phyloP scores from a whole-genome alignment of 2,329 filamentous ascomycete genomes.

The Colletotrichum tropicale region DNA sequence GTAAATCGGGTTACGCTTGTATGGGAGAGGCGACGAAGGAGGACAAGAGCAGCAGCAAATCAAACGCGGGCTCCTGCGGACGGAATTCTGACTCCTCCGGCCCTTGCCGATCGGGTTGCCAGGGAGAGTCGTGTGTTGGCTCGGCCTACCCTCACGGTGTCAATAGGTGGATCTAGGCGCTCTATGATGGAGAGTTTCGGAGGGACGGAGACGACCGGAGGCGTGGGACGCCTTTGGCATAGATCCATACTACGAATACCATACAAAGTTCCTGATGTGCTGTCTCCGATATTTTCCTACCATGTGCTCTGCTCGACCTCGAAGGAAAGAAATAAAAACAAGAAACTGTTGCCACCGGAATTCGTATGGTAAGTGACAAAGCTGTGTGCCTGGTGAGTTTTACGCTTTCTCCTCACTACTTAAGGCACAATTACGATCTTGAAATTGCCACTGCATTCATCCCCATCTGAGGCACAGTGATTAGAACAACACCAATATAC shows the following conservation, averaged over 20 bases:
- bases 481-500: rapidly evolving
- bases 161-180: not conserved
- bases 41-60: rapidly evolving
- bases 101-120: not conserved
- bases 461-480: too few species aligned
- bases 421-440: rapidly evolving
- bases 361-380: rapidly evolving
- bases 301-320: not conserved
- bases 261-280: rapidly evolving
- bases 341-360: rapidly evolving
- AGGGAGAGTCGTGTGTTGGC: not conserved
- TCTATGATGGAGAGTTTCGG: rapidly evolving
- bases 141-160: not conserved
- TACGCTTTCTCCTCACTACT: rapidly evolving
- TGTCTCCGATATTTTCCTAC: not conserved
- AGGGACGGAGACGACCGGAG: rapidly evolving
- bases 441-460: not conserved
- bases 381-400: not conserved
- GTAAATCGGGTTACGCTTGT: not conserved
- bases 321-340: rapidly evolving
- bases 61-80: not conserved
- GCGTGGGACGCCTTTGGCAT: rapidly evolving
- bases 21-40: not conserved
- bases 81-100: not conserved
- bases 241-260: rapidly evolving